phyloP scores from a whole-genome alignment of 1,284 basidiomycete genomes.

The Tilletia horrida region DNA sequence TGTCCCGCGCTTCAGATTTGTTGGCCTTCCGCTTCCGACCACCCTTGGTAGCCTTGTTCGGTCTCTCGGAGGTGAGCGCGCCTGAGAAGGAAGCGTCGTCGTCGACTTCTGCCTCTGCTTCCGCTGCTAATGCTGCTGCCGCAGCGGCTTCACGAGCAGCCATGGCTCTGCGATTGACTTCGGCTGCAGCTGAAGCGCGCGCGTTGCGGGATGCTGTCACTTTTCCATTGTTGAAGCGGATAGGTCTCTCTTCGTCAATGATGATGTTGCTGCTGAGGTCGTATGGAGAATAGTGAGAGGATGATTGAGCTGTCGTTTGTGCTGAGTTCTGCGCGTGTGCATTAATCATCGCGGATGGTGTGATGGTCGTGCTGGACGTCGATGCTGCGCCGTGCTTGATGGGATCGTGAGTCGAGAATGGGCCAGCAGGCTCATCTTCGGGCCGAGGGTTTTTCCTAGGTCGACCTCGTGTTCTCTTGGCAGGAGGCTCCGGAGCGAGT shows the following conservation, averaged over 20 bases:
- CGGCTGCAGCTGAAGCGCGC: neutral
- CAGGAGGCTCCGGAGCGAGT: neutral
- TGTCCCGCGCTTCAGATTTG: neutral
- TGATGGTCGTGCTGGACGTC: too few species aligned
- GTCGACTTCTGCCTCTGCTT: neutral
- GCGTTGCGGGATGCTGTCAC: neutral
- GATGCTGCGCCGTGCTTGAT: neutral
- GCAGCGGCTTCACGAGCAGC: neutral
- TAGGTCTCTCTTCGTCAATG: neutral
- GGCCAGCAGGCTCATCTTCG: neutral
- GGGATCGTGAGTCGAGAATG: neutral
- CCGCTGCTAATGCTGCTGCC: neutral
- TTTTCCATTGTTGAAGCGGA: neutral
- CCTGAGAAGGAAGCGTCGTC: too few species aligned
- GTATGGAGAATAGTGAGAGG: too few species aligned
- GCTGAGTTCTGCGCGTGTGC: too few species aligned
- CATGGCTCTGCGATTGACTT: neutral
- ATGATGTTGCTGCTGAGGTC: too few species aligned
- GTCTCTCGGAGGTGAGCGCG: too few species aligned
- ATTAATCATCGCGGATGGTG: too few species aligned
- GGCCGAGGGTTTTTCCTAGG: neutral
- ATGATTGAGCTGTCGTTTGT: too few species aligned
- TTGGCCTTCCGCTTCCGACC: neutral
- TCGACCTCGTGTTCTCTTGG: constrained; percentile 2
- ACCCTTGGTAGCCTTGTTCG: too few species aligned